A percentile compares a stretch with the other conserved stretches of the same genome.
Conservation (phyloP, 2,329 filamentous ascomycete species). For the Talaromyces sp. region DNA sequence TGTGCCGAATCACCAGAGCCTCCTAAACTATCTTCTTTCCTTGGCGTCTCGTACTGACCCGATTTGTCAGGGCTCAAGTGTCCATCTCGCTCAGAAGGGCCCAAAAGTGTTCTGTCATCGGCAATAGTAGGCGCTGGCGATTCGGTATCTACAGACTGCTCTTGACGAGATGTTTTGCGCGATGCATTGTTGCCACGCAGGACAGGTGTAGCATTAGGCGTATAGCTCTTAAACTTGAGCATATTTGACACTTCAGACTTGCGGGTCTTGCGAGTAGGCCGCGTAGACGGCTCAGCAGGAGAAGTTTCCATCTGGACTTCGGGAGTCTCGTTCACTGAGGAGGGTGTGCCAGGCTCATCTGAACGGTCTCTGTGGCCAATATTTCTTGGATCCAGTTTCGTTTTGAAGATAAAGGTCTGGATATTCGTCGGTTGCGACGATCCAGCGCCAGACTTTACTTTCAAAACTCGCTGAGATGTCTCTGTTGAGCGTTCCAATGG, state of each 20-base stretch:
- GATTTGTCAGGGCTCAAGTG: conserved; percentile 1
- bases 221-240: conserved; percentile 18
- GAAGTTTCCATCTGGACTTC: conserved; percentile 4
- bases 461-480: conserved; percentile 15
- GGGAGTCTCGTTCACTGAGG: conserved; percentile 7
- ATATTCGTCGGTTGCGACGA: conserved; percentile 17
- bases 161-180: conserved; percentile 13
- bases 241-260: conserved; percentile 11
- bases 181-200: neutral
- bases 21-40: neutral
- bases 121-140: conserved; percentile 9
- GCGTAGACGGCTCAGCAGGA: conserved; percentile 1
- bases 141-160: conserved; percentile 6
- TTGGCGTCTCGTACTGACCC: conserved; percentile 9
- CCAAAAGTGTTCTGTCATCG: conserved; percentile 6
- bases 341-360: conserved; percentile 14
- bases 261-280: conserved; percentile 13
- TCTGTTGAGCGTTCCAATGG: conserved; percentile 15
- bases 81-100: conserved; percentile 6
- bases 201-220: conserved; percentile 11
- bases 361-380: conserved; percentile 13
- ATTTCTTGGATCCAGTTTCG: conserved; percentile 12
- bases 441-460: conserved; percentile 16
- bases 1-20: conserved; percentile 9
- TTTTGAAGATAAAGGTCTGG: conserved; percentile 19